Evolutionary conservation across 208 protist species (phyloP), one percentile per base, ranked within the genome.

Genomic region (Balamuthia mandrillaris): DNA sequence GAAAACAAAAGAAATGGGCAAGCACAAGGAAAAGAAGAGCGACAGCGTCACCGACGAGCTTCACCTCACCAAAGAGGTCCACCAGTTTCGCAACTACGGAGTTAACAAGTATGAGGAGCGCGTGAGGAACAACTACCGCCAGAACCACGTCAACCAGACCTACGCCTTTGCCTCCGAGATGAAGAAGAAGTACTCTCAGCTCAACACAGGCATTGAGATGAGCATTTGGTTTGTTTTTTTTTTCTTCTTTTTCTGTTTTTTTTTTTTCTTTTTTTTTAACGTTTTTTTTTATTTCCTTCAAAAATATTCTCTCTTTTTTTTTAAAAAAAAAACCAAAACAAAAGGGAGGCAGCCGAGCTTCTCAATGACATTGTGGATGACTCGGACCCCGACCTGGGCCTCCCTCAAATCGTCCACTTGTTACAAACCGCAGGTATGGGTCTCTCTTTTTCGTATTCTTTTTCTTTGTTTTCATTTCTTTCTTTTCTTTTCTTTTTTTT

Each of bases 371-470:
- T 89, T 5, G 44, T 89, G 0, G 87, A 89, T 58, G 82, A 89
- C 7, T 74, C 61, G n/a, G 91, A 92, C 27, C 91, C 91, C 4
- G 91, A 93, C 49, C 75, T 65, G 33, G 45, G 75, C 6, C 68
- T 92, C 14, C 86, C 91, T 10, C 88, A 93, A 44, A 89, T 87
- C 29, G 85, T 87, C 47, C 91, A 93, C 81, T 45, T 81, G 12
- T 54, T 92, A 12, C 91, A 93, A 54, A 93, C 91, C 0, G 91
- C 81, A 14, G 89, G 90, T 56, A 24, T n/a, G n/a, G n/a, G n/a
- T n/a, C n/a, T n/a, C n/a, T n/a, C n/a, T n/a, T n/a, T n/a, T n/a
- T n/a, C 5, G 27, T 21, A 24, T 39, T n/a, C 9, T 47, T 4
- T 66, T 6, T 84, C 12, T 18, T 41, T 18, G 18, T 14, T 16